Evolutionary conservation across 257 asterid species (phyloP), one percentile per base, ranked within the genome.

Genomic region (Scutellaria baicalensis): DNA sequence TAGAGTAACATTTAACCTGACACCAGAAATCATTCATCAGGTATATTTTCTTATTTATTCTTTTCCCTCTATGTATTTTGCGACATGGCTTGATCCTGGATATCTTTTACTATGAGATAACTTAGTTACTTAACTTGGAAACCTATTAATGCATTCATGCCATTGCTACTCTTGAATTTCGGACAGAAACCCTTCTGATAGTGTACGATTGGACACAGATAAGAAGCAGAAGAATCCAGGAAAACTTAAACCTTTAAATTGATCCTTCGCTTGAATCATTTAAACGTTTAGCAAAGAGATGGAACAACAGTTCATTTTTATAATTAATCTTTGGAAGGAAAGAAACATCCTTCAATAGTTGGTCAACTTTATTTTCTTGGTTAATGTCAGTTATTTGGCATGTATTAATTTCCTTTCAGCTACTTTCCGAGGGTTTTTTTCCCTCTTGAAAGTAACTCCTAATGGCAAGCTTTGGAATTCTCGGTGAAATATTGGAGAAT

Each of bases 11-110:
- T 91, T 94, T 78, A 94, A 94, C 87, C 81, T 91, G 90, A 93
- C 99, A 39, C 93, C 96, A 36, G 99, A 91, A 85, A 88, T 91
- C 80, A 93, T 93, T 79, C 99, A 89, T 75, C 99, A 94, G 97
- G 97, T 91, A 72, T 50, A 20, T 56, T 75, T 64, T 55, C 64
- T 75, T 54, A 54, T 64, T 68, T 70, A 18, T 49, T n/a, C 51
- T 44, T 59, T 60, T 48, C 56, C 48, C 13, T 17, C 67, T 21
- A 14, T 27, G 43, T 55, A n/a, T 21, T 56, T 56, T 76, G 48
- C 45, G 33, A 59, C 20, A 47, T n/a, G 45, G 67, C 55, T 40
- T 35, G 27, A 75, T 73, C 66, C 49, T 39, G 61, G 63, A 39
- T 64, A 48, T 44, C 18, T 35, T 68, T 72, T 33, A 50, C 60